Base-by-base conservation (phyloP, 2,329 filamentous ascomycete genomes). In the Arachnomyces sp. region DNA sequence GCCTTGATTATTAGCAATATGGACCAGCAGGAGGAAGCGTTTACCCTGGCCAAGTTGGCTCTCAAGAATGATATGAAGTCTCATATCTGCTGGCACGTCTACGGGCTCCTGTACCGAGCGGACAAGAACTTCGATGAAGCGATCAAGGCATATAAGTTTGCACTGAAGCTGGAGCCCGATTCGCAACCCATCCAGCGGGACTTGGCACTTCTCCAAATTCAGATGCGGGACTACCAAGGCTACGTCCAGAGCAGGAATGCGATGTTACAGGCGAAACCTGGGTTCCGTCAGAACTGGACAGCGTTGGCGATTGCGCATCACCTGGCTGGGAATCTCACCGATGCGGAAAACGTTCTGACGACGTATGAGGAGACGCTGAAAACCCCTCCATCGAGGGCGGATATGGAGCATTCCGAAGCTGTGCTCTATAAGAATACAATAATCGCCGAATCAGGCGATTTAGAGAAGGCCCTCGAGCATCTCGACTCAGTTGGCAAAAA, bases 1-100 rank as follows among this genome's bases (percentile, higher is more conserved):
- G 90, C 92, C 42, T 73, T 98, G 51, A 95, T 96, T 52, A 78
- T 96, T 65, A 96, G 94, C 64, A 82, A 84, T 33, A 83, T 90
- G 65, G 87, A 88, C 52, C 90, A 94, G 67, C 81, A 82, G 20
- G 87, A 94, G 43, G 92, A 98, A 67, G 93, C 93, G 0, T 98
- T 98, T 61, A 78, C 81, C 34, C 74, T 98, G 44, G 90, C 85
- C 57, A 98, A 95, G 68, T 77, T 88, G 50, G 92, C 93, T 28
- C 73, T 98, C 54, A 88, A 83, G 51, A 87, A 89, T 56, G 89
- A 96, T 63, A 96, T 98, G 89, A 95, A 93, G 71, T 95, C 89
- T 56, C 90, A 96, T 66, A 89, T 98, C 56, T 96, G 89, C 73
- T 98, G 92, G 92, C 93, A 98, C 65, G 92, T 98, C 45, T 98